Base-by-base conservation (phyloP, 345 rosid species). In the Pugionium cornutum region DNA sequence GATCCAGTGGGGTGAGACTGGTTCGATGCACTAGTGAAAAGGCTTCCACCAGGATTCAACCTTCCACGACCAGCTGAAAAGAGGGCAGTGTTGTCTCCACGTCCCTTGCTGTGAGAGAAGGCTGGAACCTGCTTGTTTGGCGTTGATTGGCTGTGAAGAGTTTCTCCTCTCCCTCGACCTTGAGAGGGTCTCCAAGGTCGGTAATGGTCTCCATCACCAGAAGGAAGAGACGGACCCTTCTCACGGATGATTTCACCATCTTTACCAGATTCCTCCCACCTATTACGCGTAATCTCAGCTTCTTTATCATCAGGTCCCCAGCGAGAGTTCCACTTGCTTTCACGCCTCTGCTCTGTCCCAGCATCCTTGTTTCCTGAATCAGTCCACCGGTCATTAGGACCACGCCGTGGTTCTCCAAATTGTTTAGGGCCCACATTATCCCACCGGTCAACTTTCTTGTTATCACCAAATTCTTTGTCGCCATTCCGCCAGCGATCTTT, bases 261-360 rank as follows among this genome's bases (percentile, higher is more conserved):
- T 80, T 71, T 88, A 8, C 87, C 79, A 77, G 85, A 58, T 43
- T 86, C 94, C 35, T 59, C 55, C 85, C 81, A 77, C 80, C 78
- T 86, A 18, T 84, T 90, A 45, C 76, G 91, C 7, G 58, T 64
- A 56, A 72, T 81, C 50, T 86, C 92, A 39, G 65, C 51, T 49
- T 75, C 95, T 73, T 83, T 94, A 42, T 83, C 83, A 53, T 82
- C 95, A 75, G 95, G 97, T 0, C 99, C 97, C 95, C 99, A 94
- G 64, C 96, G 92, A 37, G 96, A 78, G 80, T 87, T 94, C 97
- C 99, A 94, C 82, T 94, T 94, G 86, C 86, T 88, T 78, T 90
- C 99, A 11, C 96, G 91, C 37, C 92, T 83, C 78, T 86, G 97
- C 60, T 88, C 96, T 68, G 84, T 58, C 54, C 56, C 85, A 63